phyloP scores from a whole-genome alignment of 2,329 filamentous ascomycete species.

The Sclerotinia glacialis region DNA sequence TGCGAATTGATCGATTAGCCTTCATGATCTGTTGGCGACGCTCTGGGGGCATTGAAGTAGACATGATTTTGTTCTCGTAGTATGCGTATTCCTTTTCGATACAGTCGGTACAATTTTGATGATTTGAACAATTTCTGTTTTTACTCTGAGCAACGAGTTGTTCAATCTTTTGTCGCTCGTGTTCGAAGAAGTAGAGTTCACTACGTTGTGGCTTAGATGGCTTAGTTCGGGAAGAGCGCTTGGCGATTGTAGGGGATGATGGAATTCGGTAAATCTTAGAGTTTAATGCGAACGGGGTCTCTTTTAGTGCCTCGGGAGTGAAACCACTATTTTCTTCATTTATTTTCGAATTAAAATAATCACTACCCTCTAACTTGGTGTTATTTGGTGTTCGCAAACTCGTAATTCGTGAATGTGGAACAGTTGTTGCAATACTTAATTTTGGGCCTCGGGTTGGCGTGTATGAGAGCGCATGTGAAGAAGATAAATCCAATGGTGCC shows the following conservation, averaged over 20 bases:
- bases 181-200: slow-evolving; percentile 17
- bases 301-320: slow-evolving; percentile 12
- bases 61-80: slow-evolving; percentile 34
- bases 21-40: slow-evolving; percentile 39
- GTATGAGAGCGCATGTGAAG: slow-evolving; percentile 10
- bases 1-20: slow-evolving; percentile 39
- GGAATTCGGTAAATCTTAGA: slow-evolving; percentile 21
- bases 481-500: background rate
- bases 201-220: slow-evolving; percentile 14
- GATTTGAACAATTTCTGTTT: slow-evolving; percentile 14
- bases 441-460: slow-evolving; percentile 19
- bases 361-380: background rate
- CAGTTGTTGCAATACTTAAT: background rate
- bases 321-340: slow-evolving; percentile 15
- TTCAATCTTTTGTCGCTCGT: slow-evolving; percentile 18
- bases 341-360: slow-evolving; percentile 1
- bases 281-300: slow-evolving; percentile 3
- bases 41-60: slow-evolving; percentile 34
- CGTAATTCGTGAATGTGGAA: slow-evolving; percentile 14
- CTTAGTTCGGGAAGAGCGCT: slow-evolving; percentile 6
- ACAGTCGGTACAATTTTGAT: slow-evolving; percentile 33
- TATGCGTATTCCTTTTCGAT: slow-evolving; percentile 31
- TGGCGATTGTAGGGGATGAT: slow-evolving; percentile 16
- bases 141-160: slow-evolving; percentile 11
- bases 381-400: slow-evolving; percentile 11